Evolutionary conservation across 345 rosid species (phyloP).

Genomic region (Moringa oleifera): DNA sequence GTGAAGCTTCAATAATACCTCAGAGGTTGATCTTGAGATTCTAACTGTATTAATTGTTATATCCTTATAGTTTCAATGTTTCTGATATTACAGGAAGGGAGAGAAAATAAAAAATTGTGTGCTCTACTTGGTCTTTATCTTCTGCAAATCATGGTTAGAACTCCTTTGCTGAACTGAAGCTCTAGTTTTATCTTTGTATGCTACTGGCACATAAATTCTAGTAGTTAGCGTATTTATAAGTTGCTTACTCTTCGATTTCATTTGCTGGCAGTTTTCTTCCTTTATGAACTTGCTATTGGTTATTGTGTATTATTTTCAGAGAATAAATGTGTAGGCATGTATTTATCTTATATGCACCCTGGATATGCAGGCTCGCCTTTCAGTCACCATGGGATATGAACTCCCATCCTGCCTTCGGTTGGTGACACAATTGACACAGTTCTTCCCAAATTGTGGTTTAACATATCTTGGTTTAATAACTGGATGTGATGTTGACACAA

Average conservation of each 20-base stretch:
- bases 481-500: constrained; percentile 47
- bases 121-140: constrained; percentile 71
- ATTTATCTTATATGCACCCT: constrained; percentile 21
- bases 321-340: neutral
- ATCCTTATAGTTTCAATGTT: constrained; percentile 5
- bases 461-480: constrained; percentile 64
- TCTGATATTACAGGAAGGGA: constrained; percentile 44
- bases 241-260: neutral
- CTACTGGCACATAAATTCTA: neutral
- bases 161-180: constrained; percentile 15
- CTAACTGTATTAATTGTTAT: neutral
- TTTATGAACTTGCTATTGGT: constrained; percentile 7
- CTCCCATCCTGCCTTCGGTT: constrained; percentile 33
- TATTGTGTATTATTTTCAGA: neutral
- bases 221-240: neutral
- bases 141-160: constrained; percentile 65
- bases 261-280: neutral
- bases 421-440: constrained; percentile 36
- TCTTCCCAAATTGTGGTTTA: constrained; percentile 51
- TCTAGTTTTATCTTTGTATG: neutral
- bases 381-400: constrained; percentile 38
- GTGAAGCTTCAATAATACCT: constrained; percentile 20
- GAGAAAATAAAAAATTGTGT: constrained; percentile 43
- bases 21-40: constrained; percentile 5
- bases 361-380: constrained; percentile 57